Evolutionary conservation across 2,329 filamentous ascomycete genomes (phyloP), one percentile per base, ranked within the genome.

Genomic region (Fusarium tricinctum): DNA sequence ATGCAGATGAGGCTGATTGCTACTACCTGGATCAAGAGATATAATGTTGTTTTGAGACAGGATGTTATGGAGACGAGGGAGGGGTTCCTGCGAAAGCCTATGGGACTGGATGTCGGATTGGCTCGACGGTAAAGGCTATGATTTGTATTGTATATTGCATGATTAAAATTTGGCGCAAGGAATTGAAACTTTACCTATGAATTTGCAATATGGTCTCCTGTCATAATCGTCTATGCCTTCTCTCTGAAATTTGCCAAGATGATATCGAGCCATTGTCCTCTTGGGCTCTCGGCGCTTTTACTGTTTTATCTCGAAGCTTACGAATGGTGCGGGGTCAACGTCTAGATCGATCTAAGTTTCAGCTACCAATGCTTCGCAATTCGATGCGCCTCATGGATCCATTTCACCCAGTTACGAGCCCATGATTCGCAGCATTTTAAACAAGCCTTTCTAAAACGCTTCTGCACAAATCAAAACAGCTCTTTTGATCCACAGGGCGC

Each of bases 1-100:
- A 95, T 97, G 92, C 93, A 97, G 78, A 83, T 97, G 81, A 89
- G 91, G 72, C 83, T 94, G 43, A 95, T 96, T 63, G 88, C 90
- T 6, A 85, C 85, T 0, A 93, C 92, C 52, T 92, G 85, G 87
- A 82, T 80, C 10, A 80, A 81, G 60, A 76, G 85, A 72, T 88
- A 87, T 57, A 75, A 81, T 13, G 84, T 87, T 0, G 74, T 77
- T 6, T 60, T 86, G 43, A 65, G 80, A 30, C 89, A 92, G 72
- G 85, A 88, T 0, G 80, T 82, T 14, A 87, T 96, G 88, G 85
- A 93, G 77, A 95, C 91, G 0, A 81, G 89, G 9, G 93, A 96
- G 77, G 93, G 93, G 0, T 97, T 97, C 75, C 80, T 96, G 79
- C 84, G 92, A 74, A 97, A 97, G 82, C 93, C 93, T 0, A 70